A percentile compares a stretch with the other conserved stretches of the same genome.
phyloP scores from a whole-genome alignment of 257 asterid genomes.

The Parsonsia alboflavescens region DNA sequence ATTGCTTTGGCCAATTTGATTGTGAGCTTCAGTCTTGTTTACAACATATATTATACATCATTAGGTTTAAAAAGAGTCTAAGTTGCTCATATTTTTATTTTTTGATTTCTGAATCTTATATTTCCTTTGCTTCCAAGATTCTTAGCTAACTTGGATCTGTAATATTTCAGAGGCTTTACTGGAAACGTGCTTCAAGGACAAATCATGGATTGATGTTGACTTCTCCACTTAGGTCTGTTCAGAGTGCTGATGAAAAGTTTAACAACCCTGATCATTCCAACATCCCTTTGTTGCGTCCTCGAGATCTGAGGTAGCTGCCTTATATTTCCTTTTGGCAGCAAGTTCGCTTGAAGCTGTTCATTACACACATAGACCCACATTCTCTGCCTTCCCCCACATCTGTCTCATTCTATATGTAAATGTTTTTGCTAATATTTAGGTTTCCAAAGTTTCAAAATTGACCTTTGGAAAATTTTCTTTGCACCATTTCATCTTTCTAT shows the following conservation, averaged over 20 bases:
- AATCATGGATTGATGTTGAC: constrained; percentile 82
- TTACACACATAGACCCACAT: constrained; percentile 13
- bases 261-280: constrained; percentile 37
- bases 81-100: background rate
- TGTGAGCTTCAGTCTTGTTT: constrained; percentile 40
- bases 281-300: constrained; percentile 78
- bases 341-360: constrained; percentile 25
- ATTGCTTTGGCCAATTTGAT: constrained; percentile 92
- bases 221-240: constrained; percentile 75
- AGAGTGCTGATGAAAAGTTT: constrained; percentile 44
- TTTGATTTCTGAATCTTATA: constrained; percentile 1
- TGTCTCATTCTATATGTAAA: too few species aligned
- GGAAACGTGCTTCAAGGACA: constrained; percentile 89
- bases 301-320: constrained; percentile 69
- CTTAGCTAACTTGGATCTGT: constrained; percentile 5
- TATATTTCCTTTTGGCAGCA: background rate
- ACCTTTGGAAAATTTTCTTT: constrained; percentile 43
- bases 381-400: background rate
- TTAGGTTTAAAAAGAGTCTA: background rate
- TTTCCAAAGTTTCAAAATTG: constrained; percentile 51
- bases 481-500: constrained; percentile 14
- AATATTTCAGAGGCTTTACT: constrained; percentile 83
- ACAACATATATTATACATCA: background rate
- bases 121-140: constrained; percentile 5
- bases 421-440: constrained; percentile 41